Evolutionary conservation across 768 basidiomycete species (phyloP).

Genomic region (Naganishia onofrii): DNA sequence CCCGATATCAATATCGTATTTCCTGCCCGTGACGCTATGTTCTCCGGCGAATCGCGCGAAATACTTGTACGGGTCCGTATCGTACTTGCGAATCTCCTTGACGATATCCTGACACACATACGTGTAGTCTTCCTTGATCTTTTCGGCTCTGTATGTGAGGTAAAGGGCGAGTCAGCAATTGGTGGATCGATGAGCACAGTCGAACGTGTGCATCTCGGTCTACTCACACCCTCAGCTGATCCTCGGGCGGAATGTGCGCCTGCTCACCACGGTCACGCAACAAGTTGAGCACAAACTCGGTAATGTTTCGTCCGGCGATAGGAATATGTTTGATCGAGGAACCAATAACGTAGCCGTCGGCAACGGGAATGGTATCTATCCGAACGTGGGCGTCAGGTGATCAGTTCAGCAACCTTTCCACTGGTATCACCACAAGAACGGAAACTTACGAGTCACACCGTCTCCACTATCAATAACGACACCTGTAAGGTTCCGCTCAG

Average conservation of each 20-base stretch:
- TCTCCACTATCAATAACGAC: conserved; percentile 99
- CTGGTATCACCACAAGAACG: too few species aligned
- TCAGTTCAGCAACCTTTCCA: too few species aligned
- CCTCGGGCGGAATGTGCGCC: conserved; percentile 85
- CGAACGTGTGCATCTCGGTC: neutral
- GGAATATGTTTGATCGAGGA: conserved; percentile 99
- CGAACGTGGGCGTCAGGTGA: too few species aligned
- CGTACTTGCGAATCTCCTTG: conserved; percentile 97
- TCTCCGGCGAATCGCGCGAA: conserved; percentile 92
- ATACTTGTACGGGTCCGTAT: conserved; percentile 89
- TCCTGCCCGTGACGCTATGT: conserved; percentile 85
- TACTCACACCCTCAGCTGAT: conserved; percentile 71
- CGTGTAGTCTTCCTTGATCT: conserved; percentile 95
- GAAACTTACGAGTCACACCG: conserved; percentile 74
- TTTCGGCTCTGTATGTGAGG: conserved; percentile 60
- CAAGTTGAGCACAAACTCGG: conserved; percentile 91
- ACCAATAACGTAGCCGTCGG: conserved; percentile 98
- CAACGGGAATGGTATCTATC: conserved; percentile 73
- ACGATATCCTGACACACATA: conserved; percentile 99
- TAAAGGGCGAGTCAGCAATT: neutral
- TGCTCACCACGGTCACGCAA: conserved; percentile 94
- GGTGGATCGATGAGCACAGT: neutral
- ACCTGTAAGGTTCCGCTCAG: conserved; percentile 87
- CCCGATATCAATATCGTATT: conserved; percentile 90
- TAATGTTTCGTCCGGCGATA: conserved; percentile 95